phyloP scores from a whole-genome alignment of 1,284 basidiomycete genomes.

The Boletellus dicymbophilus region DNA sequence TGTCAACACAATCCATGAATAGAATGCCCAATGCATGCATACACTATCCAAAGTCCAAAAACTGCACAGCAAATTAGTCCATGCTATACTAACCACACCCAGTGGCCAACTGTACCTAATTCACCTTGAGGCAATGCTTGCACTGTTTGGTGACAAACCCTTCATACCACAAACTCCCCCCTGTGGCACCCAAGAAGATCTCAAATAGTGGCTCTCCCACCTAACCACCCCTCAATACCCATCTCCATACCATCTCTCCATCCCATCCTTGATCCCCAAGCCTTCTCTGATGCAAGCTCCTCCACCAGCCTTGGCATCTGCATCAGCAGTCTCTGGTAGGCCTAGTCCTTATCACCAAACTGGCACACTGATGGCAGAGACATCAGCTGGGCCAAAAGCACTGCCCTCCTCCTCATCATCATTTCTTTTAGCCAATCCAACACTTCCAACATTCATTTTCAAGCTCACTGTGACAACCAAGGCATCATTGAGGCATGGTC shows the following conservation, averaged over 20 bases:
- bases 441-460: not conserved
- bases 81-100: not conserved
- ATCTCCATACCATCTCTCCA: not conserved
- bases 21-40: not conserved
- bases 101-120: not conserved
- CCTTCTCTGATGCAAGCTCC: slow-evolving; percentile 9
- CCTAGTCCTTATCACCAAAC: not conserved
- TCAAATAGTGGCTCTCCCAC: slow-evolving; percentile 1
- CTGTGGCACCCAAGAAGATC: not conserved
- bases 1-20: not conserved
- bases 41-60: not conserved
- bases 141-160: not conserved
- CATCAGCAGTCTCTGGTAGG: too few relatives aligned
- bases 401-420: slow-evolving; percentile 29
- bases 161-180: not conserved
- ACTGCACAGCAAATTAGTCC: slow-evolving; percentile 1
- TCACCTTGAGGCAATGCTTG: not conserved
- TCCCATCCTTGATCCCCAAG: rapidly evolving
- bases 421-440: too few relatives aligned
- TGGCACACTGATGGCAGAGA: slow-evolving; percentile 6
- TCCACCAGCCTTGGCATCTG: slow-evolving; percentile 3
- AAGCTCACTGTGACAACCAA: slow-evolving; percentile 38
- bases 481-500: slow-evolving; percentile 44
- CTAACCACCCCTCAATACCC: not conserved
- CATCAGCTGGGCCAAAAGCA: slow-evolving; percentile 16